Conservation (phyloP, 1,139 yeast species). For the Arxiozyma bovina region DNA sequence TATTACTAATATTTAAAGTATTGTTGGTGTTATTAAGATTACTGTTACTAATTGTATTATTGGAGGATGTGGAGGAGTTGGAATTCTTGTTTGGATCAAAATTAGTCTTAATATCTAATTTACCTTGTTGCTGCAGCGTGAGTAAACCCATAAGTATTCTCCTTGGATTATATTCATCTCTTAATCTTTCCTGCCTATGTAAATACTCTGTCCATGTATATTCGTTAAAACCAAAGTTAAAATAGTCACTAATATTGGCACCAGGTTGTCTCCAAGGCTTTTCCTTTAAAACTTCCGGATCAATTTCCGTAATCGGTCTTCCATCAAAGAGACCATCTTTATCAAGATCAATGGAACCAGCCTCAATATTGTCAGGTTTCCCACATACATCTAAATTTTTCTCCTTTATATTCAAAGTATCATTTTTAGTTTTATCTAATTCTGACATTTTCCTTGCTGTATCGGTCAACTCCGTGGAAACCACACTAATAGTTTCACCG, state of each 20-base stretch:
- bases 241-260: conserved; percentile 87
- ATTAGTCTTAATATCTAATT: conserved; percentile 19
- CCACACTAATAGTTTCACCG: conserved; percentile 11
- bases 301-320: conserved; percentile 73
- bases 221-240: conserved; percentile 94
- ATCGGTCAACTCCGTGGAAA: conserved; percentile 9
- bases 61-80: neutral
- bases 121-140: conserved; percentile 32
- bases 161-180: conserved; percentile 66
- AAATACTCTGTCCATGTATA: conserved; percentile 93
- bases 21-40: neutral
- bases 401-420: neutral
- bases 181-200: conserved; percentile 71
- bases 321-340: conserved; percentile 77
- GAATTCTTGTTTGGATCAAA: conserved; percentile 5
- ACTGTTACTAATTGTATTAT: neutral
- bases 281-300: conserved; percentile 72
- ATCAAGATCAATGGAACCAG: conserved; percentile 50
- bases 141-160: conserved; percentile 39
- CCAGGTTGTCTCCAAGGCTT: conserved; percentile 99
- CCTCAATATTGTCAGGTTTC: conserved; percentile 32
- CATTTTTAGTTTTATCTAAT: neutral
- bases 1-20: conserved; percentile 2
- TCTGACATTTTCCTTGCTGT: neutral
- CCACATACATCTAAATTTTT: conserved; percentile 1